These are phyloP conservation scores for Henckelia pumila DNA, from an alignment of 257 asterid genomes.

Conservation along the genomic window DNA sequence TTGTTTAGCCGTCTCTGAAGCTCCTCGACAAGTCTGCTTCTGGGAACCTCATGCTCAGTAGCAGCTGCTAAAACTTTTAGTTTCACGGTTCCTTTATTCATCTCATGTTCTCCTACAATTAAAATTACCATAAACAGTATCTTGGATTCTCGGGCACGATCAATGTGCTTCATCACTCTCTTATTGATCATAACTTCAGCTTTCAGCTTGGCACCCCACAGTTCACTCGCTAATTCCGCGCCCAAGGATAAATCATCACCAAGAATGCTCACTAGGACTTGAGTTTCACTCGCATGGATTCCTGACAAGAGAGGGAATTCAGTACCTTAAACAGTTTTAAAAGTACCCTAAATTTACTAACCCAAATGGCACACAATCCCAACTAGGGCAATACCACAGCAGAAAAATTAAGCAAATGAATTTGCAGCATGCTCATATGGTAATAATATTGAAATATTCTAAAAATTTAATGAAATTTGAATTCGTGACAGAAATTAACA, in stretches of 20 bases:
- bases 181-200: conserved; percentile 63
- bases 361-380: too few relatives aligned
- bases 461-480: too few relatives aligned
- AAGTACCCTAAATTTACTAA: too few relatives aligned
- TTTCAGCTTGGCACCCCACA: conserved; percentile 74
- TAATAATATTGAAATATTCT: too few relatives aligned
- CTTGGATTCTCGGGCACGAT: conserved; percentile 55
- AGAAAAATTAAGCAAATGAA: too few relatives aligned
- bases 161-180: conserved; percentile 62
- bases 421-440: too few relatives aligned
- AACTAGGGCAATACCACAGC: too few relatives aligned
- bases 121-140: conserved; percentile 84
- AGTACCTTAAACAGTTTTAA: too few relatives aligned
- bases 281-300: conserved; percentile 76
- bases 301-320: conserved; percentile 29
- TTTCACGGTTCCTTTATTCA: conserved; percentile 52
- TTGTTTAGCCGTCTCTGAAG: conserved; percentile 41
- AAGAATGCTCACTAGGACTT: conserved; percentile 81
- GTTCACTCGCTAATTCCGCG: conserved; percentile 63
- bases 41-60: conserved; percentile 44
- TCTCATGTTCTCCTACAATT: conserved; percentile 73
- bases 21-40: conserved; percentile 54
- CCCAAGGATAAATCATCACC: conserved; percentile 67
- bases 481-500: too few relatives aligned
- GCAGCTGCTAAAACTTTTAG: conserved; percentile 54